Base-by-base conservation (phyloP, 1,284 basidiomycete species). In the Sphaerobolus stellatus region DNA sequence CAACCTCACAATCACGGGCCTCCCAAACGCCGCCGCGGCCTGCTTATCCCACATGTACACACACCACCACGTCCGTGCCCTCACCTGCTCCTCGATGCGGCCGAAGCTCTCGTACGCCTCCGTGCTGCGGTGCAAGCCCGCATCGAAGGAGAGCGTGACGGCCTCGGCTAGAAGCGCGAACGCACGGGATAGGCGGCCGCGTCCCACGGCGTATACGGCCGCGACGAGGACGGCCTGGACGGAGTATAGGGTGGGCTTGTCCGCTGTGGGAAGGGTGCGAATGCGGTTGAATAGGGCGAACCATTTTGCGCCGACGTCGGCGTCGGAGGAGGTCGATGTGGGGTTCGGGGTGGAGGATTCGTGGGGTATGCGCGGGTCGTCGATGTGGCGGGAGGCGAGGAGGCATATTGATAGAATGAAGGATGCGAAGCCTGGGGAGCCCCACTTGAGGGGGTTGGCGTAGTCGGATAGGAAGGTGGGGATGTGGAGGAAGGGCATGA, bases 11-110 rank as follows among this genome's bases (percentile, higher is more conserved):
- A 94, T 82, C 2, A 92, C 84, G 20, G 92, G 92, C 22, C 92
- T 77, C 16, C 92, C 92, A 67, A 94, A 94, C 62, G 93, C 86
- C 29, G 91, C 89, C 33, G 79, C 72, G 9, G 89, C 80, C 64
- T 93, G 92, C 71, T 94, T 94, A 70, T 94, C 92, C 92, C 92
- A 94, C 41, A 92, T 79, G 70, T 94, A 95, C 24, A 94, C 90
- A 58, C 90, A 91, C 92, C 92, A 95, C 70, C 94, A 95, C 0
- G 92, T 94, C 59, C 92, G 83, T 70, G 93, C 93, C 54, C 92
- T 81, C 18, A 92, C 84, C 68, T 94, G 90, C 61, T 90, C 87
- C 68, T 94, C 92, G 59, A 94, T 86, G 4, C 87, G 80, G 68
- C 91, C 86, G 58, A 75, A 75, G 60, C 29, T 22, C 66, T 93